Evolutionary conservation across 345 rosid species (phyloP), one percentile per base, ranked within the genome.

Genomic region (Reutealis trisperma): DNA sequence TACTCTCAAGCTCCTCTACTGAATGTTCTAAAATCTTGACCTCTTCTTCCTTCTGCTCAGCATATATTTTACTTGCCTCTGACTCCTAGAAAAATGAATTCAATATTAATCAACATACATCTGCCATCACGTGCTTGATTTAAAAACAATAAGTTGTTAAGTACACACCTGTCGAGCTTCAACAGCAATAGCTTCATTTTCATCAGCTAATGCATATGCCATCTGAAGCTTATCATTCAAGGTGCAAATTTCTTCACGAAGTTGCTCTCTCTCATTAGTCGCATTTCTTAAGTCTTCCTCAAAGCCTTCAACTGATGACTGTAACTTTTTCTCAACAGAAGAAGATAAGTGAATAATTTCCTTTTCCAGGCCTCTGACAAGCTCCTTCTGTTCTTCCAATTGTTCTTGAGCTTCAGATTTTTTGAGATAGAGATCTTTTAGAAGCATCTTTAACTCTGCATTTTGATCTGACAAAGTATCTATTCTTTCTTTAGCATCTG

Each of bases 21-120:
- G 98, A 94, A 77, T 80, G 78, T 77, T 94, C 98, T 72, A 94
- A 81, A 82, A 94, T 90, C 80, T 91, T 87, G 79, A 93, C 95
- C 86, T 94, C 98, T 75, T 90, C 95, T 79, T 91, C 98, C 87
- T 91, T 94, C 79, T 93, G 93, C 72, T 91, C 97, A 58, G 96
- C 93, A 67, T 87, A 88, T 67, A 85, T 49, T 79, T 88, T 91
- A 84, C 94, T 86, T 77, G 97, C 87, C 82, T 91, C 95, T 60
- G 90, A 86, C 81, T 86, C 97, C 98, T 94, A 63, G 67, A 81
- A 75, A 71, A 78, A 52, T 24, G 13, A 57, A 64, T 64, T 47
- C 30, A 63, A 67, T 16, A 18, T 55, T 58, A 18, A 70, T 61
- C 27, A 2, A 78, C n/a, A 11, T 45, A 62, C 72, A 55, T 30